A percentile compares a stretch with the other conserved stretches of the same genome.
Conservation (phyloP, 768 basidiomycete genomes). For the Multifurca ochricompacta region DNA sequence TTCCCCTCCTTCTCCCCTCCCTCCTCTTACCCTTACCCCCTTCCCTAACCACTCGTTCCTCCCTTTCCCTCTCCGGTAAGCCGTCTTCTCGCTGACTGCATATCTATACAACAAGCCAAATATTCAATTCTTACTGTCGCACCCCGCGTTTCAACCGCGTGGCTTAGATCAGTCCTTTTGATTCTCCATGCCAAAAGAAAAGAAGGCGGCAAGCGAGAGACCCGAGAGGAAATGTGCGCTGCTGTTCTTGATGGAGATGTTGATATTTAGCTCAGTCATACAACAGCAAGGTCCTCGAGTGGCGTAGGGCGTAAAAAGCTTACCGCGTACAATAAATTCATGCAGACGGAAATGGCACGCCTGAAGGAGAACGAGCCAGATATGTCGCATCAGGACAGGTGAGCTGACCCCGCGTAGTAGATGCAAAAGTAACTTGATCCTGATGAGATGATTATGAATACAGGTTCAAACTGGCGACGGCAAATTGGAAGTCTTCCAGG, state of each 20-base stretch:
- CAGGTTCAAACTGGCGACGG: constrained; percentile 65
- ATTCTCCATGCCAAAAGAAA: constrained; percentile 18
- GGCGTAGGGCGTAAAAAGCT: constrained; percentile 51
- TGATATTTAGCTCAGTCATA: constrained; percentile 16
- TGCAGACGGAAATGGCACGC: constrained; percentile 73
- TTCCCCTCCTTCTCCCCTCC: constrained; percentile 11
- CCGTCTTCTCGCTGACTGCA: not conserved
- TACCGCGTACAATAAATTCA: constrained; percentile 70
- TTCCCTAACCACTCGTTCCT: not conserved
- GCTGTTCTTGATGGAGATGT: not conserved
- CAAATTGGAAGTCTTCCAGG: constrained; percentile 72
- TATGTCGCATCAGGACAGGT: constrained; percentile 70
- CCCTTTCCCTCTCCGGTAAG: constrained; percentile 1
- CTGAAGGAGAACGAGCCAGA: constrained; percentile 71
- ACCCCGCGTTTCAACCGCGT: not conserved
- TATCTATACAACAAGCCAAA: not conserved
- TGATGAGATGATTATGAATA: constrained; percentile 12
- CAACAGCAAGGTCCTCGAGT: constrained; percentile 44
- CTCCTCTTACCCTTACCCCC: not conserved
- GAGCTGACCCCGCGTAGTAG: constrained; percentile 19
- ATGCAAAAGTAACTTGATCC: constrained; percentile 5
- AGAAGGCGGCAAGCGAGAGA: constrained; percentile 20
- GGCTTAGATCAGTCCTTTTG: not conserved
- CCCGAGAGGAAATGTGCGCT: constrained; percentile 20
- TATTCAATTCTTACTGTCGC: not conserved